Evolutionary conservation across 2,329 filamentous ascomycete species (phyloP).

Genomic region (Phaeosphaeriaceae sp.): DNA sequence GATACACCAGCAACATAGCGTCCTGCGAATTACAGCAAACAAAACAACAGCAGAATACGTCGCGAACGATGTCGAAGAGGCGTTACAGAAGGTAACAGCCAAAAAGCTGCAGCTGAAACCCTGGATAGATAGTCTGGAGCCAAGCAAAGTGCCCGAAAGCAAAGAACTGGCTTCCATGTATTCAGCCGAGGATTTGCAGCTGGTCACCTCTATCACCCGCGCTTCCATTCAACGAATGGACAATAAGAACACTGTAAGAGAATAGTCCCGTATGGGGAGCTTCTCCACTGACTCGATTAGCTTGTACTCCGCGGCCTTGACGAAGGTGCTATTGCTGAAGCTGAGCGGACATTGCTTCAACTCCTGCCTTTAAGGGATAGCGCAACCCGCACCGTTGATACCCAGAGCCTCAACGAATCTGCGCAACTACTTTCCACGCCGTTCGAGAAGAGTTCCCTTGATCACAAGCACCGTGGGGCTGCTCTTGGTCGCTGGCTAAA

Average conservation of each 20-base stretch:
- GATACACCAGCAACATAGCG: constrained; percentile 26
- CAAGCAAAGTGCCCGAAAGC: constrained; percentile 6
- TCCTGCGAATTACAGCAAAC: constrained; percentile 47
- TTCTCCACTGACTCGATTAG: constrained; percentile 20
- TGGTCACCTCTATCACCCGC: constrained; percentile 30
- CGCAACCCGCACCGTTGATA: constrained; percentile 24
- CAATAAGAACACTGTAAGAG: constrained; percentile 26
- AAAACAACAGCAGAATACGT: constrained; percentile 46
- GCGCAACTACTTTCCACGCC: constrained; percentile 25
- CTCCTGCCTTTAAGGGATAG: constrained; percentile 32
- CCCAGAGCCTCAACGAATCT: constrained; percentile 15
- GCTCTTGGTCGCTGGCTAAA: constrained; percentile 37
- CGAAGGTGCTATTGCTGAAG: constrained; percentile 31
- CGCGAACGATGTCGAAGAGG: constrained; percentile 41
- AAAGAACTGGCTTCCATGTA: constrained; percentile 17
- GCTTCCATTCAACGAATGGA: constrained; percentile 26
- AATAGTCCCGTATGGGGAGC: neutral
- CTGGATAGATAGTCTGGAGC: constrained; percentile 27
- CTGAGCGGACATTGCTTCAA: constrained; percentile 34
- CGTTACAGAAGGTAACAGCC: constrained; percentile 23
- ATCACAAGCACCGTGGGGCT: constrained; percentile 25
- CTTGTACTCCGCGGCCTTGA: constrained; percentile 37
- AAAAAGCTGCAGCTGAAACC: constrained; percentile 26
- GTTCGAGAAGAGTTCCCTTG: constrained; percentile 27
- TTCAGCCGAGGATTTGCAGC: constrained; percentile 20